Conservation (phyloP, 2,329 filamentous ascomycete species). For the Fusarium buxicola region DNA sequence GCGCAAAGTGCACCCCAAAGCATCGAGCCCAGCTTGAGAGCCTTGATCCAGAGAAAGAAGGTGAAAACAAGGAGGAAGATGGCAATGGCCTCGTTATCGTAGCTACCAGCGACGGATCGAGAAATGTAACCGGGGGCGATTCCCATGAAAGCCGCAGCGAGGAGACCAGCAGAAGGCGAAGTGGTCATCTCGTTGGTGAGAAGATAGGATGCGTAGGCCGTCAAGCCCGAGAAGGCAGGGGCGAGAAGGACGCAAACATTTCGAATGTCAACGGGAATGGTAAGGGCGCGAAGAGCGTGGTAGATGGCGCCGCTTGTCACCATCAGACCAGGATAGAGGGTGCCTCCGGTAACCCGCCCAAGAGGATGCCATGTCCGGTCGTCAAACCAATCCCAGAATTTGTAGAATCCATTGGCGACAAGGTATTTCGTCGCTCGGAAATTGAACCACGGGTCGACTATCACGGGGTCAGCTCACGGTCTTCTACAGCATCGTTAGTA, state of each 20-base stretch:
- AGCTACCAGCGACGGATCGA: constrained; percentile 95
- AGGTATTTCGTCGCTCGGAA: constrained; percentile 98
- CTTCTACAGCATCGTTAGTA: constrained; percentile 16
- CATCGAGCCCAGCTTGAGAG: constrained; percentile 94
- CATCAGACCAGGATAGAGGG: constrained; percentile 98
- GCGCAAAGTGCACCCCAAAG: constrained; percentile 96
- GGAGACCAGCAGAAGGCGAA: constrained; percentile 93
- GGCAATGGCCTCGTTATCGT: constrained; percentile 99
- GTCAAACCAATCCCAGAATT: constrained; percentile 99
- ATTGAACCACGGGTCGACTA: constrained; percentile 99
- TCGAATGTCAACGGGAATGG: constrained; percentile 95
- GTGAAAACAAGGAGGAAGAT: constrained; percentile 99
- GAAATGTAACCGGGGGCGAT: constrained; percentile 98
- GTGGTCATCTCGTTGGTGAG: constrained; percentile 97
- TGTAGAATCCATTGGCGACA: constrained; percentile 96
- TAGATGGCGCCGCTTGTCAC: constrained; percentile 98
- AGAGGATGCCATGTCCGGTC: constrained; percentile 99
- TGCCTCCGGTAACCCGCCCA: constrained; percentile 96
- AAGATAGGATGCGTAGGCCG: constrained; percentile 91
- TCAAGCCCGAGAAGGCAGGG: constrained; percentile 92
- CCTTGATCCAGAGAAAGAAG: constrained; percentile 99
- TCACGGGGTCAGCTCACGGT: constrained; percentile 46
- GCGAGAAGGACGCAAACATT: constrained; percentile 98
- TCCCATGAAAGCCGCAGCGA: constrained; percentile 96
- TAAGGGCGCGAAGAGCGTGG: constrained; percentile 88